phyloP scores from a whole-genome alignment of 164 flowering plant genomes.

The Aristolochia contorta region DNA sequence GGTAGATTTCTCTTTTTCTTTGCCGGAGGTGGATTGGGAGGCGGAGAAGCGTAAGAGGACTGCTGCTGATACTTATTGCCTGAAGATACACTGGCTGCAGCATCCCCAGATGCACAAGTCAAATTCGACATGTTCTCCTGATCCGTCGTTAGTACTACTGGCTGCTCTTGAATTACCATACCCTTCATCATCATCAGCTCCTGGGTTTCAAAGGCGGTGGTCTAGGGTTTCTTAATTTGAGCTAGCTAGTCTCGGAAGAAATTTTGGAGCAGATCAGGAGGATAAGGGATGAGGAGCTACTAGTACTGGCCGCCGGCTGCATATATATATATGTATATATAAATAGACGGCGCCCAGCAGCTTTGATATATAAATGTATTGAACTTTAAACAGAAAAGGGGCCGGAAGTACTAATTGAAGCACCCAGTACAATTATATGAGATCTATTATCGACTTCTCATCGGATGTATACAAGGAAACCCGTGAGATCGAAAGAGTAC shows the following conservation, averaged over 20 bases:
- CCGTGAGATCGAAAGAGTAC: slow-evolving; percentile 20
- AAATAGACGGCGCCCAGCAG: too few species aligned
- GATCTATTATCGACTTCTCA: too few species aligned
- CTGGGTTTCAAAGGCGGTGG: background rate
- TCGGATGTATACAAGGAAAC: too few species aligned
- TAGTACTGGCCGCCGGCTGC: too few species aligned
- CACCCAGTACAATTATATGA: too few species aligned
- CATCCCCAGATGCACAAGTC: slow-evolving; percentile 57
- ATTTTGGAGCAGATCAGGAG: slow-evolving; percentile 1
- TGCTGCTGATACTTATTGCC: slow-evolving; percentile 26
- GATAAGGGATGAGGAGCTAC: slow-evolving; percentile 2
- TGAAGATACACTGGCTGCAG: slow-evolving; percentile 55
- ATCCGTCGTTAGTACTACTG: slow-evolving; percentile 18
- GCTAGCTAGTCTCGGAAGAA: background rate
- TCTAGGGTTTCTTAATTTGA: slow-evolving; percentile 9
- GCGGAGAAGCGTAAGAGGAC: slow-evolving; percentile 25
- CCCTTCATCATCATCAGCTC: slow-evolving; percentile 54
- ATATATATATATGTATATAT: too few species aligned
- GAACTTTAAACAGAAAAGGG: background rate
- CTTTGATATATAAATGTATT: too few species aligned
- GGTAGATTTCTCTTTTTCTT: slow-evolving; percentile 80
- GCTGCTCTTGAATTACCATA: slow-evolving; percentile 23
- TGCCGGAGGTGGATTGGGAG: slow-evolving; percentile 18
- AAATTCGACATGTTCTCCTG: slow-evolving; percentile 78
- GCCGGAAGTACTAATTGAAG: slow-evolving; percentile 3